Evolutionary conservation across 1,139 yeast genomes (phyloP).

Genomic region (Pneumocystis sp.): DNA sequence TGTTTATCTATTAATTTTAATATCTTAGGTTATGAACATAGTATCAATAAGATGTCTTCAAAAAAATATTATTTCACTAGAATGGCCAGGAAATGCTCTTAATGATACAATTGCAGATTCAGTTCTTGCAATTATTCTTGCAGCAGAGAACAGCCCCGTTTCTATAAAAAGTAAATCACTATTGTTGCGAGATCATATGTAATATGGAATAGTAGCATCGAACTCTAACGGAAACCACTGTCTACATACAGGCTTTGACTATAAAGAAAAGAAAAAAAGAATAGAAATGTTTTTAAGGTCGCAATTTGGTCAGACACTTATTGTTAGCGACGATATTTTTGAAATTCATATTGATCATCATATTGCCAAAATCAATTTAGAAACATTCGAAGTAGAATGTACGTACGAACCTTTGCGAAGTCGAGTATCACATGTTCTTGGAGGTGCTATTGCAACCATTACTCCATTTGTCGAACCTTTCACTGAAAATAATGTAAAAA

Average conservation of each 20-base stretch:
- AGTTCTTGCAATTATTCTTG: slow-evolving; percentile 71
- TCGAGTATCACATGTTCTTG: slow-evolving; percentile 66
- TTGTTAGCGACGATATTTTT: slow-evolving; percentile 29
- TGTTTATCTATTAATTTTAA: slow-evolving; percentile 12
- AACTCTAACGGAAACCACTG: slow-evolving; percentile 14
- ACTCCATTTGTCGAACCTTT: slow-evolving; percentile 46
- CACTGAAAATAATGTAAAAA: slow-evolving; percentile 4
- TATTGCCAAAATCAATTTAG: slow-evolving; percentile 54
- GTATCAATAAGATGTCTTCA: slow-evolving; percentile 37
- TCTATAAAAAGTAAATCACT: slow-evolving; percentile 73
- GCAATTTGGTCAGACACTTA: slow-evolving; percentile 74
- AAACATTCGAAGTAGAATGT: slow-evolving; percentile 56
- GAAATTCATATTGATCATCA: slow-evolving; percentile 53
- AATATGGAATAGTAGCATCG: slow-evolving; percentile 12
- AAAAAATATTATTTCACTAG: slow-evolving; percentile 26
- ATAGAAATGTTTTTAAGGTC: slow-evolving; percentile 53
- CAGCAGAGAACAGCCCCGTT: slow-evolving; percentile 90
- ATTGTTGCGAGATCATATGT: slow-evolving; percentile 32
- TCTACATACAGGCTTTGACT: slow-evolving; percentile 17
- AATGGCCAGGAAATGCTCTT: slow-evolving; percentile 83
- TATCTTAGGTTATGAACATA: slow-evolving; percentile 26
- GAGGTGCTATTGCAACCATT: slow-evolving; percentile 62
- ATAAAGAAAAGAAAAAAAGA: slow-evolving; percentile 42
- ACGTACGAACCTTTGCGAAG: slow-evolving; percentile 62
- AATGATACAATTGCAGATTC: slow-evolving; percentile 93